phyloP scores from a whole-genome alignment of 2,329 filamentous ascomycete species.

The Stagonosporopsis rhizophila region DNA sequence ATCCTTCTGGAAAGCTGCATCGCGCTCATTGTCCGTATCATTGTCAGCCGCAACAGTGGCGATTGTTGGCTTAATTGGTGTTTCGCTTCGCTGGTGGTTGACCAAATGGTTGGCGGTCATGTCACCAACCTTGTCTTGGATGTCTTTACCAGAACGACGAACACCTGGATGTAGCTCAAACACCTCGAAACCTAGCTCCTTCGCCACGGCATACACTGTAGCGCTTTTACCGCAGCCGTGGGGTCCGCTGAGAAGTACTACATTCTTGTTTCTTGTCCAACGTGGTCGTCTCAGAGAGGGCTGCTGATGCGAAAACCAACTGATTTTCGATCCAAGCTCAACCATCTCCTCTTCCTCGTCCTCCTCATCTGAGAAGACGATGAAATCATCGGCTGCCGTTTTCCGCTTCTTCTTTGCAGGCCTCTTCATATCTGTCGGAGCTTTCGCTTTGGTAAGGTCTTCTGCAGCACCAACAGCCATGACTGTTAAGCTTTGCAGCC shows the following conservation, averaged over 20 bases:
- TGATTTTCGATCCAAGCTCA: conserved; percentile 71
- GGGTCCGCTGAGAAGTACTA: conserved; percentile 87
- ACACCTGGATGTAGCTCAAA: conserved; percentile 92
- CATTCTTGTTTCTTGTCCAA: conserved; percentile 64
- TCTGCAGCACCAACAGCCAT: conserved; percentile 71
- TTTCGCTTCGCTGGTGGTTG: conserved; percentile 52
- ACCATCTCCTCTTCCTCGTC: conserved; percentile 59
- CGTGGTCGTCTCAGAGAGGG: conserved; percentile 46
- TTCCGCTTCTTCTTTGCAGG: conserved; percentile 67
- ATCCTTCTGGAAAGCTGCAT: conserved; percentile 62
- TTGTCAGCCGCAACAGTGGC: conserved; percentile 25
- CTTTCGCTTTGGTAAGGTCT: conserved; percentile 37
- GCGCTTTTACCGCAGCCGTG: conserved; percentile 93
- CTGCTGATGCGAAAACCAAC: conserved; percentile 57
- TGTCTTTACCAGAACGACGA: conserved; percentile 85
- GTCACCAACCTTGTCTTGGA: conserved; percentile 90
- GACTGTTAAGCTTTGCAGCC: conserved; percentile 79
- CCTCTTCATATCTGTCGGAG: conserved; percentile 28
- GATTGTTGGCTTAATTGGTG: conserved; percentile 33
- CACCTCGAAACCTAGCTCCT: conserved; percentile 89
- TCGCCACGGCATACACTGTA: conserved; percentile 87
- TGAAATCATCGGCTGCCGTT: conserved; percentile 54
- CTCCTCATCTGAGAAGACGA: conserved; percentile 43
- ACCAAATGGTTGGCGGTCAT: conserved; percentile 97
- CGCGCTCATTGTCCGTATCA: conserved; percentile 48